Conservation (phyloP, 306 rosid genomes). For the Malus sylvestris region DNA sequence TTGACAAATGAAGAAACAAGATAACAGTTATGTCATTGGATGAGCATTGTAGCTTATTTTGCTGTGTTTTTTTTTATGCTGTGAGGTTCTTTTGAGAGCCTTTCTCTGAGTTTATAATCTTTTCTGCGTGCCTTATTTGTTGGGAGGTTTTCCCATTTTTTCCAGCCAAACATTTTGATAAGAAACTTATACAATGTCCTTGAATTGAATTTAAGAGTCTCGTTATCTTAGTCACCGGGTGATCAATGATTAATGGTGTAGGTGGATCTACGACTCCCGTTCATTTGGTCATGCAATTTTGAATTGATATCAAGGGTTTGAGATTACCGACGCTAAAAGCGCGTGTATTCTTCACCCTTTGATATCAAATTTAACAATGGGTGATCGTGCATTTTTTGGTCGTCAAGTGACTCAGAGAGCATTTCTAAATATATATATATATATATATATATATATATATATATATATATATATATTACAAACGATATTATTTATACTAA, state of each 20-base stretch:
- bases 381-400: not conserved
- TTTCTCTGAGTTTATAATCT: not conserved
- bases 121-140: not conserved
- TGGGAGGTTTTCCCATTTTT: not conserved
- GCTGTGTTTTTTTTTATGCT: too few species aligned
- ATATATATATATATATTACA: too few species aligned
- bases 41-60: not conserved
- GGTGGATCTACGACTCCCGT: not conserved
- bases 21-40: not conserved
- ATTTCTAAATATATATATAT: too few species aligned
- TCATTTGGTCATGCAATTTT: not conserved
- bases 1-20: not conserved
- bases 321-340: not conserved
- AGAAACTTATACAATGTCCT: not conserved
- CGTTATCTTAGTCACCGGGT: not conserved
- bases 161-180: not conserved
- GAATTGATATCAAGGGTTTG: not conserved
- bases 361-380: too few species aligned
- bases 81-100: not conserved
- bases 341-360: too few species aligned
- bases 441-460: too few species aligned
- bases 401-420: too few species aligned
- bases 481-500: too few species aligned
- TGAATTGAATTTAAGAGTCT: too few species aligned
- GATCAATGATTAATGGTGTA: not conserved